A percentile compares a stretch with the other conserved stretches of the same genome.
These are phyloP conservation scores for Aspergillus ochraceoroseus DNA, from an alignment of 2,329 filamentous ascomycete genomes.

Conservation along the genomic window DNA sequence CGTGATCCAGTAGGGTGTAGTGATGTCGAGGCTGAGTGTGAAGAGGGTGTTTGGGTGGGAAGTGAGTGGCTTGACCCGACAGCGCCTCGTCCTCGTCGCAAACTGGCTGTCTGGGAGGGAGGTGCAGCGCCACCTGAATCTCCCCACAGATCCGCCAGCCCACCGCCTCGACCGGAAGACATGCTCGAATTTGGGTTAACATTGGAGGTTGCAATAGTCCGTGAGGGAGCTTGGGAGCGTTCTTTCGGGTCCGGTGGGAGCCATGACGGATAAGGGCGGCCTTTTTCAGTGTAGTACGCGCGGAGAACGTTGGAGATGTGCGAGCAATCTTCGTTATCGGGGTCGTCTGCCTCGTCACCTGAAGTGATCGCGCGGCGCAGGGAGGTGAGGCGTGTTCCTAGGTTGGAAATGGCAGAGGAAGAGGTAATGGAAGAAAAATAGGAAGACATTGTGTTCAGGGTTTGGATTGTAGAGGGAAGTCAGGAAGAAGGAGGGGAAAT, in stretches of 20 bases:
- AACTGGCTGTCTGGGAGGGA: slow-evolving; percentile 36
- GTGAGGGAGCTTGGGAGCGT: slow-evolving; percentile 49
- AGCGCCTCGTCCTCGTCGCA: slow-evolving; percentile 33
- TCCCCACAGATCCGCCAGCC: slow-evolving; percentile 57
- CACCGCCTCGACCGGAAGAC: slow-evolving; percentile 36
- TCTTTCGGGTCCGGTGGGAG: slow-evolving; percentile 84
- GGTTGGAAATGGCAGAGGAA: slow-evolving; percentile 46
- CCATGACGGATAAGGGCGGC: slow-evolving; percentile 75
- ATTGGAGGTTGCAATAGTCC: slow-evolving; percentile 46
- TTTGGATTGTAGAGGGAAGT: slow-evolving; percentile 4
- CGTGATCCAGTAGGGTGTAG: slow-evolving; percentile 42
- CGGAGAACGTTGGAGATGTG: slow-evolving; percentile 91
- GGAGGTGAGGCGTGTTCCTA: slow-evolving; percentile 55
- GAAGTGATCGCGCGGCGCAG: slow-evolving; percentile 48
- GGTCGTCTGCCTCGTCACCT: slow-evolving; percentile 42
- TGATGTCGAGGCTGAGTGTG: slow-evolving; percentile 18
- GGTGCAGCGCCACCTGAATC: slow-evolving; percentile 38
- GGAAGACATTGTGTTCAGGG: slow-evolving; percentile 57
- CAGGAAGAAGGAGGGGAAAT: not conserved
- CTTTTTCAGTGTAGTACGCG: slow-evolving; percentile 87
- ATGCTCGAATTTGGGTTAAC: slow-evolving; percentile 28
- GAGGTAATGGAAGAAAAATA: slow-evolving; percentile 68
- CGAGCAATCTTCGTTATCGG: slow-evolving; percentile 70
- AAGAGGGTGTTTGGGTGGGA: slow-evolving; percentile 26
- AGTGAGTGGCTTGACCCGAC: slow-evolving; percentile 19